These are phyloP conservation scores for Fusarium nodosum DNA, from an alignment of 2,329 filamentous ascomycete species.

Conservation along the genomic window DNA sequence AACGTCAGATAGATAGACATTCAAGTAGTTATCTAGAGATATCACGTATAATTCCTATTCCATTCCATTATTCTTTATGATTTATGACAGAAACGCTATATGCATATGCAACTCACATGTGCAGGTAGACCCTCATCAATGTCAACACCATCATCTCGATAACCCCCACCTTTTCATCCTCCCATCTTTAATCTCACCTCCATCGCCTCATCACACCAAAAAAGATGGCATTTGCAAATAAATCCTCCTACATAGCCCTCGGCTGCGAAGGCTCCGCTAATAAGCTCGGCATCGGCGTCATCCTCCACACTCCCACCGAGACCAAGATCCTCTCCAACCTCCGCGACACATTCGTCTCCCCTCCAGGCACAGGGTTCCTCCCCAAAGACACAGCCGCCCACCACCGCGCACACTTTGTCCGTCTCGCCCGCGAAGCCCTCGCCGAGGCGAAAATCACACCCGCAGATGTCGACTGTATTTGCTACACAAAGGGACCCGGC, in stretches of 20 bases:
- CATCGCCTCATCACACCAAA: constrained; percentile 4
- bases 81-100: neutral
- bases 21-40: neutral
- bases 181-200: constrained; percentile 19
- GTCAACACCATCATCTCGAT: constrained; percentile 24
- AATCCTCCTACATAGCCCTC: constrained; percentile 65
- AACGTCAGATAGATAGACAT: neutral
- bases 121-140: constrained; percentile 6
- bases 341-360: constrained; percentile 91
- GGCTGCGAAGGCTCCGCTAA: constrained; percentile 93
- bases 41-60: no score
- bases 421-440: constrained; percentile 84
- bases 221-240: constrained; percentile 50
- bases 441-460: constrained; percentile 73
- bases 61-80: neutral
- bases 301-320: constrained; percentile 75
- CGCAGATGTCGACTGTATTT: constrained; percentile 86
- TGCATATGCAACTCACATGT: neutral
- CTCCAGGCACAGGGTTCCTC: constrained; percentile 93
- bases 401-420: constrained; percentile 87
- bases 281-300: constrained; percentile 95
- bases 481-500: constrained; percentile 94
- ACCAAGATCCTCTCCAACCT: constrained; percentile 88
- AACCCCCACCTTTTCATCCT: constrained; percentile 32
- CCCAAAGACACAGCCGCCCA: constrained; percentile 96